phyloP scores from a whole-genome alignment of 2,329 filamentous ascomycete genomes.

The Fusarium virguliforme region DNA sequence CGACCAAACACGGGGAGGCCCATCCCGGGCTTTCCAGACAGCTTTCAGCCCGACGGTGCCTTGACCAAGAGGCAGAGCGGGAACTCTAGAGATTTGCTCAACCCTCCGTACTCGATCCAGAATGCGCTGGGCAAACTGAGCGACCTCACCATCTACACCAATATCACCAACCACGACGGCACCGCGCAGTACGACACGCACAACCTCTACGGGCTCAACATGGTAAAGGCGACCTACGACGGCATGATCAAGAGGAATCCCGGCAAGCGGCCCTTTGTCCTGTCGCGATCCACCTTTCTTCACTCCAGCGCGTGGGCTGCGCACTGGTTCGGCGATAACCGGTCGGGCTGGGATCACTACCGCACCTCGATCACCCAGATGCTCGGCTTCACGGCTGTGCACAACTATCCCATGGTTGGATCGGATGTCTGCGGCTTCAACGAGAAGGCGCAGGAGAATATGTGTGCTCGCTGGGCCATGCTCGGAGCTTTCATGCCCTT shows the following conservation, averaged over 20 bases:
- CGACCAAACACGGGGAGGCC: conserved; percentile 10
- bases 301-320: conserved; percentile 83
- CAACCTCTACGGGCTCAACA: conserved; percentile 83
- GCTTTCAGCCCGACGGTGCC: conserved; percentile 4
- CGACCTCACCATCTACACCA: conserved; percentile 79
- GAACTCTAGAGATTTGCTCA: not conserved
- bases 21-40: conserved; percentile 14
- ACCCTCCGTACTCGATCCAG: conserved; percentile 68
- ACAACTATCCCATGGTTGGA: conserved; percentile 79
- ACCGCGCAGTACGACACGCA: conserved; percentile 86
- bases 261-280: conserved; percentile 84
- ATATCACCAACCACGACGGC: conserved; percentile 83
- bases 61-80: not conserved
- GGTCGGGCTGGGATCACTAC: conserved; percentile 80
- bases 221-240: conserved; percentile 83
- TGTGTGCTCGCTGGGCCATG: conserved; percentile 79
- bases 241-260: conserved; percentile 77
- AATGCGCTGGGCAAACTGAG: conserved; percentile 73
- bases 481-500: conserved; percentile 81
- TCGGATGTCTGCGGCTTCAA: conserved; percentile 85
- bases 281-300: conserved; percentile 85
- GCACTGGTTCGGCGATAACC: conserved; percentile 88
- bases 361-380: conserved; percentile 85
- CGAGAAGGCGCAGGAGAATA: conserved; percentile 72
- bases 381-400: conserved; percentile 79